Conservation (phyloP, 139 green algal species). For the Diplosphaera chodatii region DNA sequence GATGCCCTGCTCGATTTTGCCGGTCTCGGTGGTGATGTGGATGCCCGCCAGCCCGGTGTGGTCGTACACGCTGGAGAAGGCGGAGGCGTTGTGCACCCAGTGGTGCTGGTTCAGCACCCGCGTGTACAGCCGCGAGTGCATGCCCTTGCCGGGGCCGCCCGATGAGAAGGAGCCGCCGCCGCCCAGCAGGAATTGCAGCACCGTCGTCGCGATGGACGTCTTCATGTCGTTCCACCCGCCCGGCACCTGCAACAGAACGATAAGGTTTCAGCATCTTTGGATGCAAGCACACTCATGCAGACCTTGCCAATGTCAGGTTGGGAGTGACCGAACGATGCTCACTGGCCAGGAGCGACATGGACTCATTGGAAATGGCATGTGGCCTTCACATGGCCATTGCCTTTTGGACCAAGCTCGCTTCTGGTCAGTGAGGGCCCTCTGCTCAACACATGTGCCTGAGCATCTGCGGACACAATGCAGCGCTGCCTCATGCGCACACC, state of each 20-base stretch:
- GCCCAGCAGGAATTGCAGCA: slow-evolving; percentile 87
- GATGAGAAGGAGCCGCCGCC: slow-evolving; percentile 89
- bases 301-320: too few relatives aligned
- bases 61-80: slow-evolving; percentile 86
- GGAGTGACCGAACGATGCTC: too few relatives aligned
- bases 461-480: too few relatives aligned
- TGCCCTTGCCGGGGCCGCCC: slow-evolving; percentile 84
- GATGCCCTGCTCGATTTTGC: slow-evolving; percentile 34
- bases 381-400: too few relatives aligned
- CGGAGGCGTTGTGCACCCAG: slow-evolving; percentile 82
- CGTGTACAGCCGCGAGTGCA: slow-evolving; percentile 94
- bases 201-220: slow-evolving; percentile 66
- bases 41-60: slow-evolving; percentile 84
- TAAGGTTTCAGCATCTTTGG: too few relatives aligned
- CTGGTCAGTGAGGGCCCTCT: too few relatives aligned
- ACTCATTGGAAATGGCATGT: too few relatives aligned
- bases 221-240: slow-evolving; percentile 90
- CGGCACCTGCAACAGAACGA: slow-evolving; percentile 12
- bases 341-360: too few relatives aligned
- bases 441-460: too few relatives aligned
- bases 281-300: too few relatives aligned
- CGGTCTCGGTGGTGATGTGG: slow-evolving; percentile 40
- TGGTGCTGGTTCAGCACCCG: slow-evolving; percentile 80
- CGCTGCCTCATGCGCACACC: too few relatives aligned
- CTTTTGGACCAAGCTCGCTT: too few relatives aligned